Percentiles rank a stretch among this genome's conserved stretches.
phyloP scores from a whole-genome alignment of 2,329 filamentous ascomycete genomes.

The Phoma sp. region DNA sequence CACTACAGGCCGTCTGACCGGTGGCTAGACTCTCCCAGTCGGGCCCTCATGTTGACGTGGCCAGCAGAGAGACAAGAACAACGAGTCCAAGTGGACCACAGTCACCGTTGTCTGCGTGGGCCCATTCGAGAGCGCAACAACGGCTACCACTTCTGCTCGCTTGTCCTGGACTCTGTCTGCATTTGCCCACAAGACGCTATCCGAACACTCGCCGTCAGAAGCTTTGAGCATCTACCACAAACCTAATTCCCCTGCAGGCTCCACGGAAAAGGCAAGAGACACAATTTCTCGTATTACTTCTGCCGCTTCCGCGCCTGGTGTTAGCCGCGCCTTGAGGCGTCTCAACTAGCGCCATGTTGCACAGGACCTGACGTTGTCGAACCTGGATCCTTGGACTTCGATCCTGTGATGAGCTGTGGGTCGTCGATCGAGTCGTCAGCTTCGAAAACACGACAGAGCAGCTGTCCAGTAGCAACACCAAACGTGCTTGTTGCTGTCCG shows the following conservation, averaged over 20 bases:
- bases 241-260: not conserved
- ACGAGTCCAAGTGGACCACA: conserved; percentile 2
- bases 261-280: not conserved
- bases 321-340: conserved; percentile 14
- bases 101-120: not conserved
- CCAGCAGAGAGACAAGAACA: conserved; percentile 4
- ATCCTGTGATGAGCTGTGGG: conserved; percentile 12
- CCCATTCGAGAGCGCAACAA: not conserved
- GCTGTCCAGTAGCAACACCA: conserved; percentile 1
- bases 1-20: conserved; percentile 10
- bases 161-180: not conserved
- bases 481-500: not conserved
- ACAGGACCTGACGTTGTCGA: conserved; percentile 3
- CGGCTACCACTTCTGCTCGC: conserved; percentile 5
- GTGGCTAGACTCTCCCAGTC: conserved; percentile 1
- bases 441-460: conserved; percentile 8
- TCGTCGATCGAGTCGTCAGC: conserved; percentile 9
- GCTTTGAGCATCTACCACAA: not conserved
- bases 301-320: conserved; percentile 13
- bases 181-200: not conserved
- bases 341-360: conserved; percentile 14
- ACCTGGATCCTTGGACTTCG: conserved; percentile 8
- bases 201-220: not conserved
- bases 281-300: conserved; percentile 4
- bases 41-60: conserved; percentile 12